Base-by-base conservation (phyloP, 495 filamentous ascomycete species). In the Penicillium subrubescens region DNA sequence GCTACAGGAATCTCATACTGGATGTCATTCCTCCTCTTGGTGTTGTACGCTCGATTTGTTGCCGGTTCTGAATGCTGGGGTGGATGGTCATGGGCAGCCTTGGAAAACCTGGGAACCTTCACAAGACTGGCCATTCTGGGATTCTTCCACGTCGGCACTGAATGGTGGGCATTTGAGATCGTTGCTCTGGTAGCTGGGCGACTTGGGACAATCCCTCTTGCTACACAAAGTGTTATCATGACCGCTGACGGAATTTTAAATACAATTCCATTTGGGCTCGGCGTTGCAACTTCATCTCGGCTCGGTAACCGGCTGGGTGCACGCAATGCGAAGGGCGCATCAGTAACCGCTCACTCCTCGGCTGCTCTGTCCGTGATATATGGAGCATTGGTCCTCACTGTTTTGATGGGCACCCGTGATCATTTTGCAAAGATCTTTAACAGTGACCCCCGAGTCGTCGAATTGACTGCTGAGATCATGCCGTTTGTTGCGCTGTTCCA, bases 161-260 rank as follows among this genome's bases (percentile, higher is more conserved):
- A 97, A 77, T 96, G 93, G 93, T 96, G 93, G 93, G 93, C 93
- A 0, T 96, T 96, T 67, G 93, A 96, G 76, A 96, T 97, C 60
- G 93, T 97, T n/a, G 92, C 93, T 1, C 81, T 97, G 0, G 93
- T 89, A 2, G 94, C 94, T 5, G 94, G 94, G 11, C 83, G 88
- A 10, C 82, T 97, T 0, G 93, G 93, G 10, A 95, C 90, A 0
- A 88, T 95, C 43, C 83, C 93, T 0, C 82, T 97, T 0, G 94
- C 94, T 12, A 89, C 93, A 0, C 94, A 97, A 72, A 91, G 88
- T 63, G 93, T 97, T 41, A 94, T 97, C 75, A 96, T 97, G 93
- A 97, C 94, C 0, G 89, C 92, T 0, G 94, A 97, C 73, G 92
- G 96, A 71, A 88, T 97, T 50, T 87, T 97, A 76, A 96, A 95